These are phyloP conservation scores for Helotiales sp. DNA, from an alignment of 2,329 filamentous ascomycete species.

Conservation along the genomic window DNA sequence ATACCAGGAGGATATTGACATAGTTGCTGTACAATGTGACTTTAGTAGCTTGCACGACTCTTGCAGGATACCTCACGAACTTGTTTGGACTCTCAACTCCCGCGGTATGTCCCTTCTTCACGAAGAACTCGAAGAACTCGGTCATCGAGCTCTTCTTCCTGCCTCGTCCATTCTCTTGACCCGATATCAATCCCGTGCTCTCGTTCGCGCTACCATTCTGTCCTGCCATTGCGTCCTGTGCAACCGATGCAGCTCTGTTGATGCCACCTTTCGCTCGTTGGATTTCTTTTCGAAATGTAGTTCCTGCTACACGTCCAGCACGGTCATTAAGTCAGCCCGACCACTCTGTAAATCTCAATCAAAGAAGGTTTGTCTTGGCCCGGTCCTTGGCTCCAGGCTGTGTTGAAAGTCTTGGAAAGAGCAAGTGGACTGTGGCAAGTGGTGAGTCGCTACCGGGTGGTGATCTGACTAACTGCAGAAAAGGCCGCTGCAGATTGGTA, in stretches of 20 bases:
- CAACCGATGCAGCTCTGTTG: background rate
- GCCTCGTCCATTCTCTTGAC: constrained; percentile 17
- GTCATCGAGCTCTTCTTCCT: constrained; percentile 15
- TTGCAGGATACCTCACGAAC: constrained; percentile 31
- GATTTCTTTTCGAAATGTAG: constrained; percentile 24
- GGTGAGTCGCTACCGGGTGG: constrained; percentile 9
- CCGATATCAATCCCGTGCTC: constrained; percentile 28
- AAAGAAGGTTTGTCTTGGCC: constrained; percentile 15
- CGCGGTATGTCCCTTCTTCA: constrained; percentile 28
- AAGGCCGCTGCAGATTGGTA: constrained; percentile 1
- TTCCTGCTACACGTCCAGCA: constrained; percentile 23
- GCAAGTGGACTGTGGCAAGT: background rate
- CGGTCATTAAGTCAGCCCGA: constrained; percentile 21
- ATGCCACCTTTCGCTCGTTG: constrained; percentile 16
- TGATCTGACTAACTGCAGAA: constrained; percentile 4
- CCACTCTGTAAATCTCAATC: constrained; percentile 8
- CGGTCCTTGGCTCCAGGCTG: constrained; percentile 22
- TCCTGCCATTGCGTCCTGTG: constrained; percentile 14
- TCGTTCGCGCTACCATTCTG: constrained; percentile 27
- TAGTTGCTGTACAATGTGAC: constrained; percentile 38
- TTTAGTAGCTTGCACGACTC: constrained; percentile 31
- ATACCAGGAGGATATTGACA: constrained; percentile 78
- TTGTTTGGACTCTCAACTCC: constrained; percentile 32
- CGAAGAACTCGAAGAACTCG: constrained; percentile 28
- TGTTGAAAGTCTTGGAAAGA: constrained; percentile 14